A percentile compares a stretch with the other conserved stretches of the same genome.
phyloP scores from a whole-genome alignment of 257 asterid species.

The Fraxinus cuspidata region DNA sequence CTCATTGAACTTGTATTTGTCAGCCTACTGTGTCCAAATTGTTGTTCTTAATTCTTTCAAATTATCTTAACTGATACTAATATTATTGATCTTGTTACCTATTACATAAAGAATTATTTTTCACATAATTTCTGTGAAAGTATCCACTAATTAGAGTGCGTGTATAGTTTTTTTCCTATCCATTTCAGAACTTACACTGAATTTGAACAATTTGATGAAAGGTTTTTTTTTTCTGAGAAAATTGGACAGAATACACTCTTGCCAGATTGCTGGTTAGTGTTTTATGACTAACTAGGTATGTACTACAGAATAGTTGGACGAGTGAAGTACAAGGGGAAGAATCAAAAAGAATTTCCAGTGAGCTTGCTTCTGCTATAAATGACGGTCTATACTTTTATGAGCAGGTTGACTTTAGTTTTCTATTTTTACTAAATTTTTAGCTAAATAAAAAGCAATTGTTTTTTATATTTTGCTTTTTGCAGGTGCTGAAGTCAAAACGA shows the following conservation, averaged over 20 bases:
- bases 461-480: slow-evolving; percentile 30
- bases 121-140: slow-evolving; percentile 2
- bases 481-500: slow-evolving; percentile 71
- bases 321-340: slow-evolving; percentile 48
- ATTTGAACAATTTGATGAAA: slow-evolving; percentile 8
- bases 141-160: neutral
- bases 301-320: slow-evolving; percentile 54
- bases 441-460: slow-evolving; percentile 11
- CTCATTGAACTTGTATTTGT: slow-evolving; percentile 1
- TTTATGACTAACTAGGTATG: slow-evolving; percentile 20
- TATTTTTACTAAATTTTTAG: slow-evolving; percentile 21
- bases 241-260: neutral
- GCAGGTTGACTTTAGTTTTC: slow-evolving; percentile 61
- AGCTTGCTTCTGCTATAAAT: slow-evolving; percentile 85
- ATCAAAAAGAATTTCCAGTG: slow-evolving; percentile 60
- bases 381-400: slow-evolving; percentile 87
- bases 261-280: neutral
- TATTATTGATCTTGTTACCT: slow-evolving; percentile 2
- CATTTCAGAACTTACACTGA: neutral
- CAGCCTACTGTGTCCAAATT: neutral
- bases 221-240: too few species aligned
- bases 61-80: neutral
- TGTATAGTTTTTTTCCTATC: neutral
- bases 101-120: slow-evolving; percentile 11
- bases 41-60: slow-evolving; percentile 1